Evolutionary conservation across 2,329 filamentous ascomycete genomes (phyloP).

Genomic region (Cryphonectria japonica): DNA sequence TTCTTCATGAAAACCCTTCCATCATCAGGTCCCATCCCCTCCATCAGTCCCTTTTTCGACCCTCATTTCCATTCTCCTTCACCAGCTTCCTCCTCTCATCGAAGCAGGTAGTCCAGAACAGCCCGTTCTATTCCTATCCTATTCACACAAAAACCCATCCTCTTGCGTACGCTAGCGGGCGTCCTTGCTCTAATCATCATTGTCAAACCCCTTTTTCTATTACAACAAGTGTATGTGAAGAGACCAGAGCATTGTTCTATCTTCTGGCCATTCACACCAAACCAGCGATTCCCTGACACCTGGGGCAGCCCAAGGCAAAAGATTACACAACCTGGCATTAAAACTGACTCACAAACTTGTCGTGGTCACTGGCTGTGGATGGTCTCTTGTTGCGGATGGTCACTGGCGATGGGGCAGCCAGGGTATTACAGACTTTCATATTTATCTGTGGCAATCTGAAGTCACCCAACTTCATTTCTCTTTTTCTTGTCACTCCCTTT

Average conservation of each 20-base stretch:
- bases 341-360: neutral
- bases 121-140: too few species aligned
- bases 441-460: constrained; percentile 1
- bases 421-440: neutral
- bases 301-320: neutral
- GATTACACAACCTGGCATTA: neutral
- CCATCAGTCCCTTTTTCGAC: neutral
- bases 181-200: neutral
- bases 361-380: neutral
- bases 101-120: neutral
- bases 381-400: neutral
- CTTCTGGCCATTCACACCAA: neutral
- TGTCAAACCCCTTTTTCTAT: neutral
- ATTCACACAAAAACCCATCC: neutral
- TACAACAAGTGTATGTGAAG: neutral
- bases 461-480: neutral
- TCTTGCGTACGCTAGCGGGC: neutral
- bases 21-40: neutral
- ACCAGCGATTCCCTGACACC: neutral
- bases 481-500: neutral
- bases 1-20: neutral
- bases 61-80: too few species aligned
- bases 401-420: neutral
- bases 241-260: neutral
- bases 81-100: neutral